Conservation (phyloP, 805 yeast genomes). For the Yamadazyma tumulicola region DNA sequence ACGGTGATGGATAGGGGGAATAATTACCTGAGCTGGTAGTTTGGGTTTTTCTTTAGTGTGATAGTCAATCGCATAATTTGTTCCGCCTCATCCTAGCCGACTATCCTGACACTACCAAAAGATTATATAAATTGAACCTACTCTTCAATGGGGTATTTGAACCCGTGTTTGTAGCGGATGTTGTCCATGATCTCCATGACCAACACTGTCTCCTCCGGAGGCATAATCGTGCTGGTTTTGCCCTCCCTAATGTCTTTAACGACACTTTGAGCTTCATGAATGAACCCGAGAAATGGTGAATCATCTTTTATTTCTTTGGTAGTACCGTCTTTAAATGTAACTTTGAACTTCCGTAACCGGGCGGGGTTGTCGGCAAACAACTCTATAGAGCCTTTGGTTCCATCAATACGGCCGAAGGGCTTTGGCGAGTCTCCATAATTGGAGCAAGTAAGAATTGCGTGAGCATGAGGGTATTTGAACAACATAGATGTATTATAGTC, state of each 20-base stretch:
- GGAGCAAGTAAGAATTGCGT: constrained; percentile 35
- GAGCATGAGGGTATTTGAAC: constrained; percentile 38
- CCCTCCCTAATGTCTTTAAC: constrained; percentile 44
- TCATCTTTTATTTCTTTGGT: constrained; percentile 28
- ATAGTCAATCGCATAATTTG: no score
- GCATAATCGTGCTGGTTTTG: constrained; percentile 32
- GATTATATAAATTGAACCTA: no score
- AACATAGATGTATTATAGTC: constrained; percentile 40
- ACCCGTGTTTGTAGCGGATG: constrained; percentile 41
- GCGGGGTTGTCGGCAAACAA: constrained; percentile 32
- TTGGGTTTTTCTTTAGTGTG: no score
- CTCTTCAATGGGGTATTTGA: constrained; percentile 41
- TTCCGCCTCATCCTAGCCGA: no score
- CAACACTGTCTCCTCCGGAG: constrained; percentile 44
- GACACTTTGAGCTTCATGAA: constrained; percentile 54
- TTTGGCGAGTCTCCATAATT: constrained; percentile 23
- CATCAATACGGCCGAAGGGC: constrained; percentile 33
- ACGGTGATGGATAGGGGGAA: no score
- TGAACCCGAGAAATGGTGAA: constrained; percentile 45
- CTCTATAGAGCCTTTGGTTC: constrained; percentile 29
- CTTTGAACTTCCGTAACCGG: constrained; percentile 22
- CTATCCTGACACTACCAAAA: no score
- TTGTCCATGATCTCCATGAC: constrained; percentile 49
- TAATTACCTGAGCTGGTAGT: no score
- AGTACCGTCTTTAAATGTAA: constrained; percentile 27